phyloP scores from a whole-genome alignment of 2,329 filamentous ascomycete genomes.

The Spiromastix sp. region DNA sequence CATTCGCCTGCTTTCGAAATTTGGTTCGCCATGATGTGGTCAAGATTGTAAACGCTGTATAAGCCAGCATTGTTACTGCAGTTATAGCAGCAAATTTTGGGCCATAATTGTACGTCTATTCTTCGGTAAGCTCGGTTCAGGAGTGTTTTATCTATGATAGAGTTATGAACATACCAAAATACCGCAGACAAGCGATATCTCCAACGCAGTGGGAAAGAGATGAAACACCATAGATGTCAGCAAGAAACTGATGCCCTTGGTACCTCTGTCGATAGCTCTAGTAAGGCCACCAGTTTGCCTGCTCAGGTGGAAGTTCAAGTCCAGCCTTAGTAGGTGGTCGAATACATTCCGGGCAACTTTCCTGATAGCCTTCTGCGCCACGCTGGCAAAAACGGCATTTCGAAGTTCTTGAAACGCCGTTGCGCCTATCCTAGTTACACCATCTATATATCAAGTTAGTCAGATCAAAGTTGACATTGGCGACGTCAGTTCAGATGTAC shows the following conservation, averaged over 20 bases:
- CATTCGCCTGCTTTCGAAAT: slow-evolving; percentile 89
- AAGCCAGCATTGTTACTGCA: slow-evolving; percentile 78
- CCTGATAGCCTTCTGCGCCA: slow-evolving; percentile 92
- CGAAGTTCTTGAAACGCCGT: slow-evolving; percentile 86
- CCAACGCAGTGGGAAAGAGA: slow-evolving; percentile 81
- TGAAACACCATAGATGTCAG: slow-evolving; percentile 98
- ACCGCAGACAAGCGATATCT: slow-evolving; percentile 91
- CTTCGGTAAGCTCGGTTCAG: slow-evolving; percentile 10
- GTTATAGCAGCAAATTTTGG: slow-evolving; percentile 87
- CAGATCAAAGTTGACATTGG: not conserved
- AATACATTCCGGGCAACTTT: slow-evolving; percentile 88
- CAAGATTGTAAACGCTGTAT: slow-evolving; percentile 92
- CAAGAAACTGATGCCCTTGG: slow-evolving; percentile 95
- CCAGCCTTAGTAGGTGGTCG: slow-evolving; percentile 74
- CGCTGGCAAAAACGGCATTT: slow-evolving; percentile 93
- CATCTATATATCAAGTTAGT: slow-evolving; percentile 42
- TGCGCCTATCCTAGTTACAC: slow-evolving; percentile 75
- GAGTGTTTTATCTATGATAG: not conserved
- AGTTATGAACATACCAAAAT: slow-evolving; percentile 53
- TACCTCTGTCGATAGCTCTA: slow-evolving; percentile 88
- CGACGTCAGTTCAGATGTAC: slow-evolving; percentile 29
- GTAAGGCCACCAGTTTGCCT: slow-evolving; percentile 93
- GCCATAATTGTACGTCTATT: slow-evolving; percentile 82
- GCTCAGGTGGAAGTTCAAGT: slow-evolving; percentile 85
- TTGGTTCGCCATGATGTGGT: slow-evolving; percentile 97